Evolutionary conservation across 148 eudicot genomes (phyloP).

Genomic region (Selenicereus undatus): DNA sequence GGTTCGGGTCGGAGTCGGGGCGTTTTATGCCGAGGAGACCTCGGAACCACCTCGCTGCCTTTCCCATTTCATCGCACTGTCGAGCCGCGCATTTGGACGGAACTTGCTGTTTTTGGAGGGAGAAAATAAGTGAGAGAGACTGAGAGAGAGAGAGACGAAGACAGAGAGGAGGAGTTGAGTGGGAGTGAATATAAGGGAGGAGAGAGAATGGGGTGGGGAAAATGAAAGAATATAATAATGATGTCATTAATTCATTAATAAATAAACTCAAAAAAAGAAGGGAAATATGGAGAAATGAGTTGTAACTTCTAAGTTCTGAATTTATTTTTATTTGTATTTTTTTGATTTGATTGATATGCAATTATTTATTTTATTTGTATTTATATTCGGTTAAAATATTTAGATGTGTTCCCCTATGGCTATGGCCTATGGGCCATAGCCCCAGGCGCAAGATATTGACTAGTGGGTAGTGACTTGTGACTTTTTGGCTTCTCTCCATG

Average conservation of each 20-base stretch:
- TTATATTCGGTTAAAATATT: no score
- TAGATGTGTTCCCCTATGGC: background rate
- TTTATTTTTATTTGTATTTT: background rate
- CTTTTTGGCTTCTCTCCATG: background rate
- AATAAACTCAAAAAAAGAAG: background rate
- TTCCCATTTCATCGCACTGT: slow-evolving; percentile 45
- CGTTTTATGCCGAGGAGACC: slow-evolving; percentile 41
- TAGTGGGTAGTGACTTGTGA: background rate
- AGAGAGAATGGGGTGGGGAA: background rate
- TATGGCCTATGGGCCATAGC: no score
- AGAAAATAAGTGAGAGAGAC: background rate
- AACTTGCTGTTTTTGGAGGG: background rate
- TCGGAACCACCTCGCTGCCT: slow-evolving; percentile 61
- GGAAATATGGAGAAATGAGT: background rate
- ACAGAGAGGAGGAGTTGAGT: background rate
- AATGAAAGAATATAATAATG: background rate
- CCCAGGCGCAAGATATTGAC: background rate
- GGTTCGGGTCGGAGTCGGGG: slow-evolving; percentile 23
- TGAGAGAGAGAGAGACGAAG: background rate
- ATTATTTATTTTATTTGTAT: no score
- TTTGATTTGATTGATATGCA: no score
- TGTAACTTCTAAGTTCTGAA: background rate
- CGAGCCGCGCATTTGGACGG: slow-evolving; percentile 14
- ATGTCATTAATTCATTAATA: background rate
- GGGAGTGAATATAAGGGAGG: background rate